These are phyloP conservation scores for Colletotrichum ledebouriae DNA, from an alignment of 2,329 filamentous ascomycete genomes.

Conservation along the genomic window DNA sequence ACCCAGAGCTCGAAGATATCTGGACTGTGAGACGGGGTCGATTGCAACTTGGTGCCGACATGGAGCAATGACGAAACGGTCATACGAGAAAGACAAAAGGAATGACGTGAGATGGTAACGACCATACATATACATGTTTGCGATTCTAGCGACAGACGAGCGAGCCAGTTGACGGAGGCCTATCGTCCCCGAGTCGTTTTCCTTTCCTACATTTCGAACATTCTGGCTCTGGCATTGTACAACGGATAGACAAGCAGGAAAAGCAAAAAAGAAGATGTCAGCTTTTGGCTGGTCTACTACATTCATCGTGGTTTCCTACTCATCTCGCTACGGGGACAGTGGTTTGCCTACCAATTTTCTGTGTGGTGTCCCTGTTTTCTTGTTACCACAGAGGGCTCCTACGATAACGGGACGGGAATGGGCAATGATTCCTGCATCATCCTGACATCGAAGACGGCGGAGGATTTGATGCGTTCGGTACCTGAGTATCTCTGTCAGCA, in stretches of 20 bases:
- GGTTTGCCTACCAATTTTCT: neutral
- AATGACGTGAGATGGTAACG: conserved; percentile 12
- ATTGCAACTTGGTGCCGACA: conserved; percentile 13
- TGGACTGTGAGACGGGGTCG: conserved; percentile 15
- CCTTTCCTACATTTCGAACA: neutral
- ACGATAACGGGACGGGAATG: neutral
- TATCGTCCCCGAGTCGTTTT: conserved; percentile 5
- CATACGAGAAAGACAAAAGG: conserved; percentile 20
- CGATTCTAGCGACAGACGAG: neutral
- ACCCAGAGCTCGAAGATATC: neutral
- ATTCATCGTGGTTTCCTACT: neutral
- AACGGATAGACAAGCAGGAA: conserved; percentile 38
- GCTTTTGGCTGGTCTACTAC: conserved; percentile 26
- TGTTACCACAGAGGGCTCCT: neutral
- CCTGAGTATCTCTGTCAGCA: neutral
- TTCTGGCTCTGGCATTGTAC: conserved; percentile 32
- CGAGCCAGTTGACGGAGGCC: conserved; percentile 12
- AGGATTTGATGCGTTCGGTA: neutral
- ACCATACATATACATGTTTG: conserved; percentile 3
- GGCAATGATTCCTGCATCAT: neutral
- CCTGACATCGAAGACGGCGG: neutral
- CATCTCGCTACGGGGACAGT: neutral
- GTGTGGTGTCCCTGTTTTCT: neutral
- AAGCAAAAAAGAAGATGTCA: conserved; percentile 23
- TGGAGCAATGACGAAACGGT: conserved; percentile 28